Conservation (phyloP, 345 rosid species). For the Eucalyptus fibrosa region DNA sequence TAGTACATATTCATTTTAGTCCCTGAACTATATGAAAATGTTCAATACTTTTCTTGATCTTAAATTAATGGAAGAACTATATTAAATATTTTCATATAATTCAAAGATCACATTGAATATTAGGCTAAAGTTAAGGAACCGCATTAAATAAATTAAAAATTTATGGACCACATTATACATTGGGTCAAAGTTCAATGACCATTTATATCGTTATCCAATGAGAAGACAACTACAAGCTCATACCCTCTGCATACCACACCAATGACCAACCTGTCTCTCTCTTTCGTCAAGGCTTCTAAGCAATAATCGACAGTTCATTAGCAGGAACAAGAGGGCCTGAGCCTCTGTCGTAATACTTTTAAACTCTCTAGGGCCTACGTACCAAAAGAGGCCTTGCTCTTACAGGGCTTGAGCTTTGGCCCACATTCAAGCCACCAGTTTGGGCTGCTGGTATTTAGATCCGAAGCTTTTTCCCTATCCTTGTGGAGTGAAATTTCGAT, state of each 20-base stretch:
- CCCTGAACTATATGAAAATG: accelerated
- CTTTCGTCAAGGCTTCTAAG: conserved; percentile 28
- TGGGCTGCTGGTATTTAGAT: not conserved
- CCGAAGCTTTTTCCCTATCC: not conserved
- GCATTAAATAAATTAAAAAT: no score
- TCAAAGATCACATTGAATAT: accelerated
- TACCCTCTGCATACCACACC: conserved; percentile 76
- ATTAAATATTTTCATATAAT: no score
- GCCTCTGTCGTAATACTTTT: conserved; percentile 33
- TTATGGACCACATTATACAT: accelerated
- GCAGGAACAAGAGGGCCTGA: conserved; percentile 60
- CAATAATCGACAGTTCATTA: conserved; percentile 57
- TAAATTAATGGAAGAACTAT: no score
- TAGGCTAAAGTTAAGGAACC: accelerated
- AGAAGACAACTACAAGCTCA: not conserved
- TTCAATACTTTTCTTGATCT: accelerated
- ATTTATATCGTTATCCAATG: no score
- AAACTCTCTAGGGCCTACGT: not conserved
- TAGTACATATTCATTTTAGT: accelerated
- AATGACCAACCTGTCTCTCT: conserved; percentile 37
- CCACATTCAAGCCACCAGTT: not conserved
- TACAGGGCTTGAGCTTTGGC: not conserved
- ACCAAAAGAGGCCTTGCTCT: not conserved
- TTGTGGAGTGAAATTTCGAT: not conserved
- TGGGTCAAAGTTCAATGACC: accelerated